These are phyloP conservation scores for Limnanthes douglasii DNA, from an alignment of 345 rosid genomes.

Conservation along the genomic window DNA sequence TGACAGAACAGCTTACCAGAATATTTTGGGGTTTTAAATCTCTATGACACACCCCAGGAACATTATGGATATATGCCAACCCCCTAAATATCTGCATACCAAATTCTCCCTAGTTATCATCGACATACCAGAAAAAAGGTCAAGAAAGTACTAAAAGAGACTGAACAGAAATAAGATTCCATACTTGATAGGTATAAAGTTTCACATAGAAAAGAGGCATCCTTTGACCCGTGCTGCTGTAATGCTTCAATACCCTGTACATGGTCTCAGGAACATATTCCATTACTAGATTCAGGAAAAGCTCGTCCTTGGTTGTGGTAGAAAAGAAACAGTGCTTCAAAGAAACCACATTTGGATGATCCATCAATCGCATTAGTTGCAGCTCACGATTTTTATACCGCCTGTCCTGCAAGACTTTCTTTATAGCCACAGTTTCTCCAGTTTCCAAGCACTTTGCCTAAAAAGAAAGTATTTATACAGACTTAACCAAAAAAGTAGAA, in stretches of 20 bases:
- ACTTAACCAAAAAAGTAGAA: not conserved
- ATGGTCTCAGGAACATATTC: constrained; percentile 73
- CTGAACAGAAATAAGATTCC: constrained; percentile 1
- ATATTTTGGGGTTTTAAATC: constrained; percentile 94
- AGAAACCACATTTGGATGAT: constrained; percentile 71
- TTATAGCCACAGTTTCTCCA: constrained; percentile 75
- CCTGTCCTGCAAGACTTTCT: constrained; percentile 75
- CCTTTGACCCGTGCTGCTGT: constrained; percentile 43
- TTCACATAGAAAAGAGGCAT: constrained; percentile 77
- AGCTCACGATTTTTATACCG: constrained; percentile 73
- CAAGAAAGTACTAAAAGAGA: not conserved
- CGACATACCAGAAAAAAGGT: not conserved
- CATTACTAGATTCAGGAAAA: constrained; percentile 71
- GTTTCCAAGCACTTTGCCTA: constrained; percentile 90
- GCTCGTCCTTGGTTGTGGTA: constrained; percentile 56
- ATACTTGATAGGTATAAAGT: constrained; percentile 69
- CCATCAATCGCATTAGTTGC: constrained; percentile 65
- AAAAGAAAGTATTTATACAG: constrained; percentile 4
- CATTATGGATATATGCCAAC: constrained; percentile 68
- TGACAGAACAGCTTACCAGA: constrained; percentile 31
- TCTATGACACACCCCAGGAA: constrained; percentile 77
- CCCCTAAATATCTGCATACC: constrained; percentile 66
- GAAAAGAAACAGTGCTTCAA: constrained; percentile 86
- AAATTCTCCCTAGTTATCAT: constrained; percentile 4
- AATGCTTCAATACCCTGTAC: constrained; percentile 50